Conservation (phyloP, 108 stramenopile genomes). For the Skeletonema menzelii region DNA sequence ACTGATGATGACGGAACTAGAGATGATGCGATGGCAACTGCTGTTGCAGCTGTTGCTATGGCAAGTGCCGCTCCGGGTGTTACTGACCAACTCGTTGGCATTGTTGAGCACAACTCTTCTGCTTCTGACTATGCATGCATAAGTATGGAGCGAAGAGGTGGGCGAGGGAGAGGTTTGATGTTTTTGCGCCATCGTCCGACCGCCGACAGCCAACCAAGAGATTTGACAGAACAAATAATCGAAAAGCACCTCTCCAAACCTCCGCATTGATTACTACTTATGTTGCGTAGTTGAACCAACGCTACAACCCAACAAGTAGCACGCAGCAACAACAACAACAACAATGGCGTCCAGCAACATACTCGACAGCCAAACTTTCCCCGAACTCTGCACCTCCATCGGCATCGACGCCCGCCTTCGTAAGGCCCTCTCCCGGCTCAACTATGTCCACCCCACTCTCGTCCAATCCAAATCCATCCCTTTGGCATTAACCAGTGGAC, state of each 20-base stretch:
- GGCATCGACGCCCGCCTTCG: slow-evolving; percentile 81
- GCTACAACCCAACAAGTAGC: not conserved
- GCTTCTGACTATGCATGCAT: too few relatives aligned
- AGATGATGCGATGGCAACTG: not conserved
- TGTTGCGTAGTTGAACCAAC: too few relatives aligned
- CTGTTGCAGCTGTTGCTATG: not conserved
- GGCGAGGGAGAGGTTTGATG: too few relatives aligned
- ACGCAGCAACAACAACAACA: not conserved
- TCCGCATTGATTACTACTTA: too few relatives aligned
- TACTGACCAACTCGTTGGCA: not conserved
- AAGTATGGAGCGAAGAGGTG: too few relatives aligned
- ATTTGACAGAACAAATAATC: too few relatives aligned
- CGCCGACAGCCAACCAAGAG: too few relatives aligned
- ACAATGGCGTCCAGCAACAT: not conserved
- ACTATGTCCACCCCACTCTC: slow-evolving; percentile 76
- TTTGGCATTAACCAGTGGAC: slow-evolving; percentile 77
- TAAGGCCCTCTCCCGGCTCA: slow-evolving; percentile 79
- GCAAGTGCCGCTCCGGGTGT: not conserved
- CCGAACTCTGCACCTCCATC: slow-evolving; percentile 65
- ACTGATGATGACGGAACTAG: not conserved
- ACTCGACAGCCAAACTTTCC: slow-evolving; percentile 51
- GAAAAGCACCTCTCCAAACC: too few relatives aligned
- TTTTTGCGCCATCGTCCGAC: too few relatives aligned
- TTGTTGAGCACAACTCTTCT: too few relatives aligned
- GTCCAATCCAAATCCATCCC: slow-evolving; percentile 88